These are phyloP conservation scores for Xenoacremonium recifei DNA, from an alignment of 2,329 filamentous ascomycete species.

Conservation along the genomic window DNA sequence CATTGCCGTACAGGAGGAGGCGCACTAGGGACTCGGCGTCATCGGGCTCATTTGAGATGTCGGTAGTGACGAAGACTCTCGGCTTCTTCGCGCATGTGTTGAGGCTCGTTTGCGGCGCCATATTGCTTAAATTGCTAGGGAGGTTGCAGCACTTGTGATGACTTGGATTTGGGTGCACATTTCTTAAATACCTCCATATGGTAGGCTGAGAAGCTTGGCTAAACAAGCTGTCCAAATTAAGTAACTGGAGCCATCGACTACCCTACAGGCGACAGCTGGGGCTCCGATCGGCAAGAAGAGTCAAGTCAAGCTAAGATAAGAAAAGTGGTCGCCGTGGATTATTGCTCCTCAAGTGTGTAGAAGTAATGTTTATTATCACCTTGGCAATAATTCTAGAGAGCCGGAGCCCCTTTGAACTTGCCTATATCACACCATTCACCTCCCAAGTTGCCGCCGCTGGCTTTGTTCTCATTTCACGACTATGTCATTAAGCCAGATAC, in stretches of 20 bases:
- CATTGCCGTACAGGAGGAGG: constrained; percentile 42
- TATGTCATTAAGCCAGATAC: too few relatives aligned
- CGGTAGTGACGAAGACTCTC: constrained; percentile 38
- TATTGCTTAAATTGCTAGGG: background rate
- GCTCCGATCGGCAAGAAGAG: too few relatives aligned
- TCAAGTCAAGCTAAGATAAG: background rate
- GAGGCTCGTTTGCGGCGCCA: background rate
- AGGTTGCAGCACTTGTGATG: background rate
- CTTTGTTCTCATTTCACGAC: constrained; percentile 2
- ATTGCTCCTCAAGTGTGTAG: background rate
- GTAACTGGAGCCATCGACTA: background rate
- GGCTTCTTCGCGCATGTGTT: constrained; percentile 16
- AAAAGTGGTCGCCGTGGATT: constrained; percentile 4
- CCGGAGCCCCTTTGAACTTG: constrained; percentile 1
- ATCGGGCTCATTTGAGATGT: constrained; percentile 46
- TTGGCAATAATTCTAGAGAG: constrained; percentile 1
- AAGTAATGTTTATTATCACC: constrained; percentile 2
- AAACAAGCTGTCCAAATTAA: background rate
- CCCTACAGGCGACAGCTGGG: too few relatives aligned
- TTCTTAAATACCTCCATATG: background rate
- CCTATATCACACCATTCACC: constrained; percentile 3
- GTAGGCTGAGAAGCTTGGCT: background rate
- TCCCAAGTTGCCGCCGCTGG: constrained; percentile 4
- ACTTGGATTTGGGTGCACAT: background rate
- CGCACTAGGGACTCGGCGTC: constrained; percentile 43